Conservation (phyloP, 2,329 filamentous ascomycete genomes). For the Colletotrichum sp. region DNA sequence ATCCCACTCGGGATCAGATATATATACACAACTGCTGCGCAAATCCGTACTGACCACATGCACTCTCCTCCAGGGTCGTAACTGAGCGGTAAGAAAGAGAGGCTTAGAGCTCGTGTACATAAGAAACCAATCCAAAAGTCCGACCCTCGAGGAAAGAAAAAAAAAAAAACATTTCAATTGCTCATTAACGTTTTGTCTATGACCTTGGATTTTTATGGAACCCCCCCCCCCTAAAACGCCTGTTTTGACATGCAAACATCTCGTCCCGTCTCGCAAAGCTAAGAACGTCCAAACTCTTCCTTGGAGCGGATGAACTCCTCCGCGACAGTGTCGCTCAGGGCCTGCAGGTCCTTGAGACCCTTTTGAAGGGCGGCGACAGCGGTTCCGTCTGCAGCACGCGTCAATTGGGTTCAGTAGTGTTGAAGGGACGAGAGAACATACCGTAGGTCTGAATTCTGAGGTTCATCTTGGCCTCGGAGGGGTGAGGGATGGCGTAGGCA, state of each 20-base stretch:
- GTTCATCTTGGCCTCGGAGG: slow-evolving; percentile 96
- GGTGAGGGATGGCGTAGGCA: slow-evolving; percentile 96
- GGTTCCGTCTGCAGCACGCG: slow-evolving; percentile 65
- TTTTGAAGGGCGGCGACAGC: slow-evolving; percentile 90
- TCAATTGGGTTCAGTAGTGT: slow-evolving; percentile 13
- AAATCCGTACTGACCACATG: background rate
- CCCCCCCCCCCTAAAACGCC: background rate
- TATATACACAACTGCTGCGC: background rate
- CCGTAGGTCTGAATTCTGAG: slow-evolving; percentile 96
- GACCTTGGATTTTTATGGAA: background rate
- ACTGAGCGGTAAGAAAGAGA: slow-evolving; percentile 17
- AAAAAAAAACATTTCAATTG: background rate
- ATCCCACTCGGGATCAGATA: background rate
- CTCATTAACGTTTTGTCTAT: slow-evolving; percentile 9
- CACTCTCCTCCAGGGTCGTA: slow-evolving; percentile 20
- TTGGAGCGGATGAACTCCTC: slow-evolving; percentile 72
- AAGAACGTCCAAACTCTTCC: slow-evolving; percentile 42
- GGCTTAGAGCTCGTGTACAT: slow-evolving; percentile 15
- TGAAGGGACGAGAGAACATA: slow-evolving; percentile 39
- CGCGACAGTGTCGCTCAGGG: slow-evolving; percentile 91
- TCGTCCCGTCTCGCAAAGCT: slow-evolving; percentile 21
- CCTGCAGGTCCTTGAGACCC: slow-evolving; percentile 85
- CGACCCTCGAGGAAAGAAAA: background rate
- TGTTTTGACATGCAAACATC: background rate
- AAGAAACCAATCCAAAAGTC: slow-evolving; percentile 9